Percentiles rank a stretch among this genome's conserved stretches.
Conservation (phyloP, 1,284 basidiomycete genomes). For the Trichosporon asahii region DNA sequence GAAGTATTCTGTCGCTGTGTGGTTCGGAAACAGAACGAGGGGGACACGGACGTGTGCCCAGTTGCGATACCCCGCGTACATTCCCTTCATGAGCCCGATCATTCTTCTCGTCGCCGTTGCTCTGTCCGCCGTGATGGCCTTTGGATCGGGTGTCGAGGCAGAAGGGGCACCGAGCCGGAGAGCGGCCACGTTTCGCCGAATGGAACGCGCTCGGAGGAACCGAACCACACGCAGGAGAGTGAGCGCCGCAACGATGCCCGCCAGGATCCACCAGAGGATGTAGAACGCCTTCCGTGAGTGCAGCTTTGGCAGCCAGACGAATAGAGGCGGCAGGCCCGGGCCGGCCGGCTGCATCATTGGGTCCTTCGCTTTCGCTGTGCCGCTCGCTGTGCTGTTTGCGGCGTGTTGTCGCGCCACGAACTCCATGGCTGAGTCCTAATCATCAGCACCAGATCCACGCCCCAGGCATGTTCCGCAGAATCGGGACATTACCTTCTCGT, state of each 20-base stretch:
- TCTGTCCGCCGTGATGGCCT: too few relatives aligned
- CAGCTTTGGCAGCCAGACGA: neutral
- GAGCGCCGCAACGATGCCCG: neutral
- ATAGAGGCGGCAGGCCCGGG: neutral
- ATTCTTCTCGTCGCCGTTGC: too few relatives aligned
- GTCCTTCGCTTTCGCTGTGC: slow-evolving; percentile 12
- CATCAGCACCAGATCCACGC: too few relatives aligned
- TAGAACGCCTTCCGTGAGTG: neutral
- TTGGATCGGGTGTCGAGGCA: too few relatives aligned
- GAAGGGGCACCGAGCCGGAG: too few relatives aligned
- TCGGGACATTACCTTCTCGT: too few relatives aligned
- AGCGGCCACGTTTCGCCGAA: neutral
- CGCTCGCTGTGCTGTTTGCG: neutral
- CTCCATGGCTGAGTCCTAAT: neutral
- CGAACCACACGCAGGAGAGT: neutral
- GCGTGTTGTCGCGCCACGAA: neutral
- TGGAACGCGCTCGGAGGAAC: neutral
- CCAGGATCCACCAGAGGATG: neutral
- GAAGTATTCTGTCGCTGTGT: slow-evolving; percentile 8
- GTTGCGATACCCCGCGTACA: neutral
- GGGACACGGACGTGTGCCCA: slow-evolving; percentile 9
- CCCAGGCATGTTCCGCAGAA: too few relatives aligned
- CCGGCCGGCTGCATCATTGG: neutral
- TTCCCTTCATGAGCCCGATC: neutral
- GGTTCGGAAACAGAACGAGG: neutral